A percentile compares a stretch with the other conserved stretches of the same genome.
phyloP scores from a whole-genome alignment of 2,329 filamentous ascomycete genomes.

The Coniochaeta pulveracea region DNA sequence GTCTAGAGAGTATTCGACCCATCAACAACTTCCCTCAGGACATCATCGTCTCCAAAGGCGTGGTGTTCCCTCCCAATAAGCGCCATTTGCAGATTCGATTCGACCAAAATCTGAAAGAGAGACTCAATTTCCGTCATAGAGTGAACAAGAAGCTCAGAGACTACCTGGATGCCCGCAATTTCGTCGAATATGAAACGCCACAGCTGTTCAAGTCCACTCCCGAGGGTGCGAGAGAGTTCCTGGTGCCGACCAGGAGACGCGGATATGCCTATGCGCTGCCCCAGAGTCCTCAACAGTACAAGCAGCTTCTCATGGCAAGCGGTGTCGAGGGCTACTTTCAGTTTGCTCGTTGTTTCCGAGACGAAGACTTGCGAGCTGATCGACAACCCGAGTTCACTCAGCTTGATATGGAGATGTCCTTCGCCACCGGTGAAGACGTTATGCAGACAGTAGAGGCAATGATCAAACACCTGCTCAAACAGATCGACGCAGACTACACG shows the following conservation, averaged over 20 bases:
- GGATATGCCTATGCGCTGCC: slow-evolving; percentile 82
- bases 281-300: slow-evolving; percentile 97
- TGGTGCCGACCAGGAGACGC: slow-evolving; percentile 72
- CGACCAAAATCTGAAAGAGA: slow-evolving; percentile 51
- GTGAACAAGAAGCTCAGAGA: slow-evolving; percentile 30
- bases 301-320: slow-evolving; percentile 92
- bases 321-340: slow-evolving; percentile 79
- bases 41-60: slow-evolving; percentile 65
- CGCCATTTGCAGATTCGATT: slow-evolving; percentile 81
- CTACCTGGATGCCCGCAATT: slow-evolving; percentile 45
- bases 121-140: slow-evolving; percentile 59
- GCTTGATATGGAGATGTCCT: slow-evolving; percentile 91
- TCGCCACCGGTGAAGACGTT: slow-evolving; percentile 60
- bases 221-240: slow-evolving; percentile 87
- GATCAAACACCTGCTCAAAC: slow-evolving; percentile 41
- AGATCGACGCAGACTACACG: slow-evolving; percentile 30
- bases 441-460: slow-evolving; percentile 45
- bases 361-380: slow-evolving; percentile 87
- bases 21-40: slow-evolving; percentile 66
- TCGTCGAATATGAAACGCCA: slow-evolving; percentile 81
- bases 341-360: slow-evolving; percentile 87
- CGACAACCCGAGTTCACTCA: slow-evolving; percentile 95
- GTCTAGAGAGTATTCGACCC: slow-evolving; percentile 48
- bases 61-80: slow-evolving; percentile 60
- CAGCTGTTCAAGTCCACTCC: slow-evolving; percentile 95